phyloP scores from a whole-genome alignment of 2,329 filamentous ascomycete genomes.

The Penicillium thymicola region DNA sequence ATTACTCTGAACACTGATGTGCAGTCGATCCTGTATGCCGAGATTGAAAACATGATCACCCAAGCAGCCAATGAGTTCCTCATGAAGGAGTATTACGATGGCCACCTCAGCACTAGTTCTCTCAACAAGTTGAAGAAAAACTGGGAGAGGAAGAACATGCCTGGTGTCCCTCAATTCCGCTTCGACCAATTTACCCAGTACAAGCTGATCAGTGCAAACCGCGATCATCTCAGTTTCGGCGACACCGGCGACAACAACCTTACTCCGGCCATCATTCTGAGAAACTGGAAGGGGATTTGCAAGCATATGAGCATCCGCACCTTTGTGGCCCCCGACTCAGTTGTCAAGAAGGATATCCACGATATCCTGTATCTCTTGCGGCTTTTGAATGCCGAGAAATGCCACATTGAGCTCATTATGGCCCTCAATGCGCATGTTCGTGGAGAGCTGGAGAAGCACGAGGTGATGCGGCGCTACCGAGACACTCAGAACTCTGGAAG shows the following conservation, averaged over 20 bases:
- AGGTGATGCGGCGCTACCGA: background rate
- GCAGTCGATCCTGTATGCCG: conserved; percentile 46
- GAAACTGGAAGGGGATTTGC: conserved; percentile 48
- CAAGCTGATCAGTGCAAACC: conserved; percentile 47
- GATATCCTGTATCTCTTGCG: background rate
- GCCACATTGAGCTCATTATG: background rate
- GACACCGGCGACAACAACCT: conserved; percentile 11
- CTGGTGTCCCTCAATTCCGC: conserved; percentile 50
- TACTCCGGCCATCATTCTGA: conserved; percentile 28
- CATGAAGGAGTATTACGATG: conserved; percentile 39
- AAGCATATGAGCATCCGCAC: conserved; percentile 21
- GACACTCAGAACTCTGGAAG: background rate
- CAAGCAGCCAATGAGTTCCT: conserved; percentile 46
- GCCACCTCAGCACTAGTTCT: conserved; percentile 39
- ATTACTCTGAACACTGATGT: conserved; percentile 41
- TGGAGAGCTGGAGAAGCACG: background rate
- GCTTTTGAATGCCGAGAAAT: background rate
- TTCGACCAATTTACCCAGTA: conserved; percentile 53
- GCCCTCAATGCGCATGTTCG: background rate
- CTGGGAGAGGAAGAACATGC: conserved; percentile 49
- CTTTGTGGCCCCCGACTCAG: background rate
- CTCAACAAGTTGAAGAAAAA: conserved; percentile 37
- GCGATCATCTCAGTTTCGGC: conserved; percentile 46
- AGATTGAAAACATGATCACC: conserved; percentile 47
- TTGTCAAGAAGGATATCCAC: background rate